A percentile compares a stretch with the other conserved stretches of the same genome.
These are phyloP conservation scores for Neofusicoccum sp. DNA, from an alignment of 2,329 filamentous ascomycete genomes.

Conservation along the genomic window DNA sequence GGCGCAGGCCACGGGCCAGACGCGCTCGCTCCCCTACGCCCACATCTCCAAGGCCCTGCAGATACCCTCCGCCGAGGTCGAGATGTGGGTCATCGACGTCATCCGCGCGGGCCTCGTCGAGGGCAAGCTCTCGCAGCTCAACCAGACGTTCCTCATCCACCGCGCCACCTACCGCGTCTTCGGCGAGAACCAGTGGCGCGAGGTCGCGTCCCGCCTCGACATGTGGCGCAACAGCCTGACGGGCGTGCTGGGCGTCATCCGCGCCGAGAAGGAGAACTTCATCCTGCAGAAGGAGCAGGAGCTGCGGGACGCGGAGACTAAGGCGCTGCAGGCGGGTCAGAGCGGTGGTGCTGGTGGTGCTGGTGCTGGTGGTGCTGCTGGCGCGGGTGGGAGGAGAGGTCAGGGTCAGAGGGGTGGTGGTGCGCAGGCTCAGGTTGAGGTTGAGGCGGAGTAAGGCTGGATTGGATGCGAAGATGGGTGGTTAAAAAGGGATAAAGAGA, in stretches of 20 bases:
- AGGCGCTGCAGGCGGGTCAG: conserved; percentile 43
- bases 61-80: conserved; percentile 80
- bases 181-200: conserved; percentile 96
- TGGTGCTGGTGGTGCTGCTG: background rate
- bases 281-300: conserved; percentile 77
- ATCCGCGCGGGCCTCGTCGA: conserved; percentile 95
- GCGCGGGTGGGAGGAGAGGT: conserved; percentile 2
- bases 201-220: conserved; percentile 87
- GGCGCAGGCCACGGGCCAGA: conserved; percentile 68
- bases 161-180: conserved; percentile 96
- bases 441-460: too few species aligned
- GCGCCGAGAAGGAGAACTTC: conserved; percentile 79
- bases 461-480: too few species aligned
- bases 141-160: conserved; percentile 92
- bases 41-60: conserved; percentile 83
- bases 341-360: background rate
- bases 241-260: conserved; percentile 76
- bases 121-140: conserved; percentile 92
- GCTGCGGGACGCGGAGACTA: conserved; percentile 70
- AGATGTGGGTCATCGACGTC: conserved; percentile 98
- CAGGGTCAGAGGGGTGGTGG: background rate
- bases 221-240: conserved; percentile 85
- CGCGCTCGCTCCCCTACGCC: conserved; percentile 84
- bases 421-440: too few species aligned
- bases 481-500: too few species aligned